Percentiles rank a stretch among this genome's conserved stretches.
Conservation (phyloP, 75 land plant species). For the Cupressus sempervirens region DNA sequence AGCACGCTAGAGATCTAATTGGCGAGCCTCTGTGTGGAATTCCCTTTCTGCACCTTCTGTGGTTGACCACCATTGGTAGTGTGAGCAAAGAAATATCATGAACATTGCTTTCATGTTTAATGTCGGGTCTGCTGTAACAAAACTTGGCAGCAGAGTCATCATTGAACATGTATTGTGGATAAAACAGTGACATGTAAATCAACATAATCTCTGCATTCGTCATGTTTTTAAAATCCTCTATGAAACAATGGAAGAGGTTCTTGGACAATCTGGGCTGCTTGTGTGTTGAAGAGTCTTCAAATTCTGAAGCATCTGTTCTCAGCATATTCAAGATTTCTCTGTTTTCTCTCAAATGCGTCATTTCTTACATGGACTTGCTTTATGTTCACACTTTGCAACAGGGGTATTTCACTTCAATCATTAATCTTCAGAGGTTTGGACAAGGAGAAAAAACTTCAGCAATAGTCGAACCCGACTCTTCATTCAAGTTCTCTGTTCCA, state of each 20-base stretch:
- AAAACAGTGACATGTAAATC: not conserved
- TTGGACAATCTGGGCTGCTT: not conserved
- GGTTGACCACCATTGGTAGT: constrained; percentile 26
- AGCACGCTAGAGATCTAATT: too few relatives aligned
- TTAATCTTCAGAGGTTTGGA: too few relatives aligned
- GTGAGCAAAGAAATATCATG: constrained; percentile 31
- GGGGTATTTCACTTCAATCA: too few relatives aligned
- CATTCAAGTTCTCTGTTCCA: too few relatives aligned
- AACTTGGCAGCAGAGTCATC: not conserved
- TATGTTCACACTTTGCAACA: too few relatives aligned
- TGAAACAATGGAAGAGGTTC: constrained; percentile 29
- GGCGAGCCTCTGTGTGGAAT: constrained; percentile 62
- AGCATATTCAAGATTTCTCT: constrained; percentile 1
- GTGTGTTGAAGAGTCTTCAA: constrained; percentile 29
- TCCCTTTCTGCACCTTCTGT: constrained; percentile 56
- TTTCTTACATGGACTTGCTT: too few relatives aligned
- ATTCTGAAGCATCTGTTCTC: constrained; percentile 17
- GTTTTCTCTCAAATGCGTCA: constrained; percentile 8
- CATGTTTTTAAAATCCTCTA: not conserved
- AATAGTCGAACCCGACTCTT: too few relatives aligned
- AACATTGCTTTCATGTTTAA: not conserved
- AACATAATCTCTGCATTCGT: not conserved
- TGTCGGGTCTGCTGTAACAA: not conserved
- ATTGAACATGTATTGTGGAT: not conserved
- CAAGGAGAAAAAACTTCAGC: too few relatives aligned